Percentiles rank a stretch among this genome's conserved stretches.
Conservation (phyloP, 176 grass and related monocot species). For the Ananas comosus region DNA sequence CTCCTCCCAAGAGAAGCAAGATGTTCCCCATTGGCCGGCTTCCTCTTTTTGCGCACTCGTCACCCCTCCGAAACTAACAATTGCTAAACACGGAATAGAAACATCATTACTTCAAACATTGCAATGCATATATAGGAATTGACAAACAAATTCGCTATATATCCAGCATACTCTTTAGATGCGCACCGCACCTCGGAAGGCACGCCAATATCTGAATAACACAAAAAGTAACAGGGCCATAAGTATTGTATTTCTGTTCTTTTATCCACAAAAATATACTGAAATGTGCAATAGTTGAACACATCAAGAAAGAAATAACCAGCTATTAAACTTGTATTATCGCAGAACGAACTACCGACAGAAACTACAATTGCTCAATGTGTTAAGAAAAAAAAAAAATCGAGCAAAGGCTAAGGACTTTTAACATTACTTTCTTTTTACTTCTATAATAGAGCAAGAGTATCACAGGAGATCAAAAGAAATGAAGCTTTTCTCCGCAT, state of each 20-base stretch:
- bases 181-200: constrained; percentile 21
- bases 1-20: constrained; percentile 85
- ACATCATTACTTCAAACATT: constrained; percentile 24
- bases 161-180: constrained; percentile 35
- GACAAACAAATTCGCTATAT: constrained; percentile 11
- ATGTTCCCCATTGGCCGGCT: constrained; percentile 46
- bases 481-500: too few species aligned
- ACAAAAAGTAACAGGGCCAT: not conserved
- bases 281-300: not conserved
- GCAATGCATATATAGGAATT: not conserved
- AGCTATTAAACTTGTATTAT: too few species aligned
- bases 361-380: too few species aligned
- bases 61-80: constrained; percentile 80
- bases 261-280: not conserved
- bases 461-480: too few species aligned
- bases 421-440: too few species aligned
- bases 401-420: too few species aligned
- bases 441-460: too few species aligned
- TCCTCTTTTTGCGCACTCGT: constrained; percentile 46
- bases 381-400: too few species aligned
- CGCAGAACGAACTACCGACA: too few species aligned
- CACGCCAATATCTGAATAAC: constrained; percentile 30
- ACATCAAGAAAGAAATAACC: too few species aligned
- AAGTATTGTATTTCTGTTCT: not conserved
- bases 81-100: constrained; percentile 30